Evolutionary conservation across 805 yeast species (phyloP).

Genomic region (Candida yuanshanica): DNA sequence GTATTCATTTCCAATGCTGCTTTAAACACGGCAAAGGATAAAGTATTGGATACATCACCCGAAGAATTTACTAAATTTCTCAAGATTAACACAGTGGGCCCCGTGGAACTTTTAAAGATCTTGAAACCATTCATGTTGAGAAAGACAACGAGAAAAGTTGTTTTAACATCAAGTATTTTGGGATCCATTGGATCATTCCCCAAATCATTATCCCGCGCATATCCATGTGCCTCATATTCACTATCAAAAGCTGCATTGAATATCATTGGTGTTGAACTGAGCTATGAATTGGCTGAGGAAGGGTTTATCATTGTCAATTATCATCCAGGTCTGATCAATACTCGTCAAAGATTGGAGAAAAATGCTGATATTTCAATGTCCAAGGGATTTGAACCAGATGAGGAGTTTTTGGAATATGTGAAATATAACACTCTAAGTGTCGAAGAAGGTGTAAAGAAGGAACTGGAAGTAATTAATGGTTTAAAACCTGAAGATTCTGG

Average conservation of each 20-base stretch:
- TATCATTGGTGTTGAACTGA: constrained; percentile 22
- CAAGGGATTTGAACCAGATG: constrained; percentile 12
- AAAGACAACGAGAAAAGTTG: constrained; percentile 22
- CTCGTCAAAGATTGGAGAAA: constrained; percentile 6
- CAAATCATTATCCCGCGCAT: constrained; percentile 8
- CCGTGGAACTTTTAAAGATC: constrained; percentile 26
- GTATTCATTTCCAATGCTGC: constrained; percentile 33
- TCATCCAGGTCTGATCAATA: constrained; percentile 25
- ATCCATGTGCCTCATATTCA: constrained; percentile 27
- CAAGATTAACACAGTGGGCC: constrained; percentile 28
- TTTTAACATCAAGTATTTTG: constrained; percentile 25
- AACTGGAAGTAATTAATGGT: constrained; percentile 11
- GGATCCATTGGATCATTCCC: constrained; percentile 25
- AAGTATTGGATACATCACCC: constrained; percentile 16
- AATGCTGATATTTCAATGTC: constrained; percentile 10
- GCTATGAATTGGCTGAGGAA: constrained; percentile 23
- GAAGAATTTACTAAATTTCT: constrained; percentile 19
- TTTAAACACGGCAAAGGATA: constrained; percentile 14
- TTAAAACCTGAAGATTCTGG: constrained; percentile 15
- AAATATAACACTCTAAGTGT: constrained; percentile 8
- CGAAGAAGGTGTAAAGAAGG: constrained; percentile 14
- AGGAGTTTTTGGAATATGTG: constrained; percentile 8
- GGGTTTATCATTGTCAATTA: constrained; percentile 24
- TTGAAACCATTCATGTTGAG: constrained; percentile 26
- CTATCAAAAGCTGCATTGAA: constrained; percentile 34